Base-by-base conservation (phyloP, 495 filamentous ascomycete genomes). In the Podospora didyma region DNA sequence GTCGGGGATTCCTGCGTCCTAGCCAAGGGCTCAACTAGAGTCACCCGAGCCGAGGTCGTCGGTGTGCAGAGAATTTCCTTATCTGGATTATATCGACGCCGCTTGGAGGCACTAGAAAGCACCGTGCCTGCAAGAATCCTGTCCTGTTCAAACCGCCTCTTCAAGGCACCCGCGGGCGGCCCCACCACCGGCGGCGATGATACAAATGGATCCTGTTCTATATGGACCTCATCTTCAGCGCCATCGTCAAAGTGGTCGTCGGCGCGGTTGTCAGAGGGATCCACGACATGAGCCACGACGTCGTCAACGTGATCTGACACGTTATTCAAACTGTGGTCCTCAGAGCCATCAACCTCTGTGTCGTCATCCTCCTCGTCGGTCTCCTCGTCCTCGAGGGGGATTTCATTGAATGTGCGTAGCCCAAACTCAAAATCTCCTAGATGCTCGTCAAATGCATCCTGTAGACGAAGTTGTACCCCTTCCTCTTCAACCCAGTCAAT, bases 401-500 rank as follows among this genome's bases (percentile, higher is more conserved):
- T n/a, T n/a, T n/a, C n/a, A n/a, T n/a, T n/a, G n/a, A n/a, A n/a
- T n/a, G n/a, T n/a, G n/a, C n/a, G n/a, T n/a, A n/a, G n/a, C n/a
- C n/a, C n/a, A n/a, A n/a, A n/a, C 52, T 72, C 64, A 51, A 74
- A 73, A 34, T 54, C 62, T 6, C 53, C 17, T 37, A 73, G 59
- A 19, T 66, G 51, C 21, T 69, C 63, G 46, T 70, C 63, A 57
- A 73, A 76, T 9, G 60, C 62, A 35, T 34, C 23, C 51, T 68
- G 58, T 48, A 83, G 63, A 37, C 75, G 65, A 34, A 63, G 26
- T 6, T 71, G 57, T 20, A 73, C 63, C 7, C 60, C 60, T 4
- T 64, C 58, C 17, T 69, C 42, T 11, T 68, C 49, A 39, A 70
- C 50, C 66, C 69, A 75, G 58, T 78, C 62, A 53, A 75, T 69